Conservation (phyloP, 2,329 filamentous ascomycete genomes). For the Aschersonia sp. region DNA sequence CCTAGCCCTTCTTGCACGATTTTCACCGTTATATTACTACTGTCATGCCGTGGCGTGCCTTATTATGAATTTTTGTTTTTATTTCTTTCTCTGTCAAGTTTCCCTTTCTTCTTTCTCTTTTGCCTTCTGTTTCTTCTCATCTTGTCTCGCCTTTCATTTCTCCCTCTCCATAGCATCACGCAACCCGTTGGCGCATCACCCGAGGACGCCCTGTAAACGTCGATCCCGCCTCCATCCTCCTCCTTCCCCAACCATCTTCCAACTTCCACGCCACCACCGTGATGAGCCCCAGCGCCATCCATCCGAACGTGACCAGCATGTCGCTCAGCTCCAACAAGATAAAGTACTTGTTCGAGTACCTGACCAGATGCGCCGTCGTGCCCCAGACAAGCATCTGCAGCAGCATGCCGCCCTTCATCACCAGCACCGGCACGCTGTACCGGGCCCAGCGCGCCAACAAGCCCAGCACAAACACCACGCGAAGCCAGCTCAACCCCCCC, state of each 20-base stretch:
- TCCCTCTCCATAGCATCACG: not conserved
- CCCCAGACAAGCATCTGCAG: slow-evolving; percentile 5
- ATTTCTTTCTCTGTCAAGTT: too few relatives aligned
- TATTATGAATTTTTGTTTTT: too few relatives aligned
- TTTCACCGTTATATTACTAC: too few relatives aligned
- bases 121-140: too few relatives aligned
- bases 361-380: slow-evolving; percentile 12
- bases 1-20: too few relatives aligned
- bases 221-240: not conserved
- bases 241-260: not conserved
- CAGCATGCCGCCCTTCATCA: not conserved
- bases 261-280: not conserved
- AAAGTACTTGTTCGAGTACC: slow-evolving; percentile 21
- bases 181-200: not conserved
- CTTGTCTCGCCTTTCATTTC: not conserved
- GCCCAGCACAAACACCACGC: slow-evolving; percentile 9
- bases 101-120: too few relatives aligned
- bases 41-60: too few relatives aligned
- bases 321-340: slow-evolving; percentile 23
- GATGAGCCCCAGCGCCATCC: slow-evolving; percentile 12
- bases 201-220: not conserved
- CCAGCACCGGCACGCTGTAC: not conserved
- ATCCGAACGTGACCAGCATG: slow-evolving; percentile 11
- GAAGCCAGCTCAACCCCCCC: slow-evolving; percentile 2
- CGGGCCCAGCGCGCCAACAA: not conserved